These are phyloP conservation scores for Paraconiothyrium sp. DNA, from an alignment of 2,329 filamentous ascomycete species.

Conservation along the genomic window DNA sequence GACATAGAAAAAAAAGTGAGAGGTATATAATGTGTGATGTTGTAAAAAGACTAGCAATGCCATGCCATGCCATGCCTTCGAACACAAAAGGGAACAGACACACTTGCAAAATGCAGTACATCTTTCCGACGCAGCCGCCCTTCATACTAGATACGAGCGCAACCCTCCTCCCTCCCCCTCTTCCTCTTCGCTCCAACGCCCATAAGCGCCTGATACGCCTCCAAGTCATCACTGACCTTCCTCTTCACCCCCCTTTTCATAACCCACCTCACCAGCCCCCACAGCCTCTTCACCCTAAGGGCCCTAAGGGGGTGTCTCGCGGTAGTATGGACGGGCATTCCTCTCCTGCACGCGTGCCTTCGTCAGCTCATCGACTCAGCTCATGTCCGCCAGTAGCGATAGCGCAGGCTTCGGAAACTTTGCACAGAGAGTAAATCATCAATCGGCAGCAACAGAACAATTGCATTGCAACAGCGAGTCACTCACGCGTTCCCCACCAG, in stretches of 20 bases:
- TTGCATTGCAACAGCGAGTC: not conserved
- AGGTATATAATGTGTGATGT: not conserved
- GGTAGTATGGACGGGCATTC: not conserved
- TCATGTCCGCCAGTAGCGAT: not conserved
- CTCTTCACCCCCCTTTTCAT: not conserved
- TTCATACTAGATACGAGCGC: too few species aligned
- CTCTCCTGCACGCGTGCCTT: not conserved
- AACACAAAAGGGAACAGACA: not conserved
- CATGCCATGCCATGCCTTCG: not conserved
- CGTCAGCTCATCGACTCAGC: not conserved
- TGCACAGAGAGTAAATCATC: not conserved
- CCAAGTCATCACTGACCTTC: not conserved
- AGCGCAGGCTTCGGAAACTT: not conserved
- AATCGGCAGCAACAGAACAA: not conserved
- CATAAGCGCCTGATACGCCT: not conserved
- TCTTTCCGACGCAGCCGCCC: too few species aligned
- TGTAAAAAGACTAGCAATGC: not conserved
- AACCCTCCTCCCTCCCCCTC: not conserved
- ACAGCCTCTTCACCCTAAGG: not conserved
- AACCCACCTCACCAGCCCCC: not conserved
- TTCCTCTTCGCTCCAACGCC: not conserved
- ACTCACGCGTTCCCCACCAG: slow-evolving; percentile 40
- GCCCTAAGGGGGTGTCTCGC: not conserved
- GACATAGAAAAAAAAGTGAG: not conserved
- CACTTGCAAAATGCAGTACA: not conserved